phyloP scores from a whole-genome alignment of 2,329 filamentous ascomycete species.

The Didymella exigua region DNA sequence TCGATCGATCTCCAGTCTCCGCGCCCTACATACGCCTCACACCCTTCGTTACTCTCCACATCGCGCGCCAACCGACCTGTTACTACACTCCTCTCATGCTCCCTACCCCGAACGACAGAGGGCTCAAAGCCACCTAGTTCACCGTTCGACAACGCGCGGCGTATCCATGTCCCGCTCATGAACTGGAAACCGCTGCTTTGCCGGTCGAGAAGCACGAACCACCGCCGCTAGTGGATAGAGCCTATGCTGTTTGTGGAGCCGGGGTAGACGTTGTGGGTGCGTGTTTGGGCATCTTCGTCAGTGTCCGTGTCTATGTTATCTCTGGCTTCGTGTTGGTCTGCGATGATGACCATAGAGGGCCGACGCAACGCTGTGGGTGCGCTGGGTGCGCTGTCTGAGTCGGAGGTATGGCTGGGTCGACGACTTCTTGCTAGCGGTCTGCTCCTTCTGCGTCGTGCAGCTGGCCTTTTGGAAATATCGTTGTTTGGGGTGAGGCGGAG shows the following conservation, averaged over 20 bases:
- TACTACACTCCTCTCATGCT: constrained; percentile 68
- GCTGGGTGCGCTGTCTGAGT: not conserved
- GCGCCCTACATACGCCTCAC: constrained; percentile 61
- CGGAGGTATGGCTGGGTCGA: not conserved
- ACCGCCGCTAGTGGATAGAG: constrained; percentile 69
- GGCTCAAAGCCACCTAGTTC: constrained; percentile 55
- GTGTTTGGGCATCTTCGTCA: constrained; percentile 49
- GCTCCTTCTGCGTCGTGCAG: constrained; percentile 23
- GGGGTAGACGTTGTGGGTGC: constrained; percentile 67
- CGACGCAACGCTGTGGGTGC: not conserved
- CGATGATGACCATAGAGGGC: no score
- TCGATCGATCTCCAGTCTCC: constrained; percentile 66
- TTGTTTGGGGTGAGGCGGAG: constrained; percentile 48
- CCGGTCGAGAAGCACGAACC: constrained; percentile 70
- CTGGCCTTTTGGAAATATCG: constrained; percentile 29
- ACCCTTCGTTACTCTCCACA: constrained; percentile 66
- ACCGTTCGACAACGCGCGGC: not conserved
- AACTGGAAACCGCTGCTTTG: constrained; percentile 61
- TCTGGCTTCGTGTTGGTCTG: not conserved
- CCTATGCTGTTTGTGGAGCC: constrained; percentile 69
- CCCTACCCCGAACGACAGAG: constrained; percentile 66
- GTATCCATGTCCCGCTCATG: constrained; percentile 7
- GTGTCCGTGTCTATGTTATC: constrained; percentile 51
- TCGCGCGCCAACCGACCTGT: constrained; percentile 66
- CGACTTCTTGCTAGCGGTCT: not conserved